Conservation (phyloP, 495 filamentous ascomycete genomes). For the Hypoxylon lienhwacheense region DNA sequence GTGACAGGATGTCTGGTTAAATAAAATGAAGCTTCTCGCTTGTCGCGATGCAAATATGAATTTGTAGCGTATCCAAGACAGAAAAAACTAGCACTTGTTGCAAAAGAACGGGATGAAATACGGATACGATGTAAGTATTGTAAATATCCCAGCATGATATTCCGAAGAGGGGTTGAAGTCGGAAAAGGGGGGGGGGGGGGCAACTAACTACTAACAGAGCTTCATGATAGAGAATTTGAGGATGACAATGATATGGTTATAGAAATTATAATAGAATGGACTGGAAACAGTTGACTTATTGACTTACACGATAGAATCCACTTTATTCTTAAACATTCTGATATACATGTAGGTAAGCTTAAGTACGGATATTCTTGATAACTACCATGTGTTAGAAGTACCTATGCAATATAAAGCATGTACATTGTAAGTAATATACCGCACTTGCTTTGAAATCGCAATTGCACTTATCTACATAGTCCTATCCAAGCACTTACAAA, state of each 20-base stretch:
- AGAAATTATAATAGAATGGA: constrained; percentile 6
- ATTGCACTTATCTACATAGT: neutral
- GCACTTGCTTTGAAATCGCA: constrained; percentile 49
- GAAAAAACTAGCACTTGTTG: constrained; percentile 19
- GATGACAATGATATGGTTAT: neutral
- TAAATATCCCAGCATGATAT: constrained; percentile 31
- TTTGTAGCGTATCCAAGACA: constrained; percentile 24
- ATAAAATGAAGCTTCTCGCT: constrained; percentile 13
- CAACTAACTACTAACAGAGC: no score
- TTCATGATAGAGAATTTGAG: constrained; percentile 12
- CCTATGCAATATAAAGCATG: no score
- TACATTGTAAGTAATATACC: constrained; percentile 28
- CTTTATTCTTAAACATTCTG: no score
- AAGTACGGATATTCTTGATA: no score
- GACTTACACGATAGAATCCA: constrained; percentile 36
- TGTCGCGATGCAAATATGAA: constrained; percentile 33
- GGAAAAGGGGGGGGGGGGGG: neutral
- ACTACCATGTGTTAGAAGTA: no score
- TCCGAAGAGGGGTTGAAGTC: neutral
- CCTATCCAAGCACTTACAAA: constrained; percentile 17
- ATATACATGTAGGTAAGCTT: no score
- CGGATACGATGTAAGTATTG: no score
- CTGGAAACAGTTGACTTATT: constrained; percentile 33
- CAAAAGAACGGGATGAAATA: constrained; percentile 28
- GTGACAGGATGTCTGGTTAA: constrained; percentile 7